phyloP scores from a whole-genome alignment of 352 stramenopile species.

The Phytopythium vexans region DNA sequence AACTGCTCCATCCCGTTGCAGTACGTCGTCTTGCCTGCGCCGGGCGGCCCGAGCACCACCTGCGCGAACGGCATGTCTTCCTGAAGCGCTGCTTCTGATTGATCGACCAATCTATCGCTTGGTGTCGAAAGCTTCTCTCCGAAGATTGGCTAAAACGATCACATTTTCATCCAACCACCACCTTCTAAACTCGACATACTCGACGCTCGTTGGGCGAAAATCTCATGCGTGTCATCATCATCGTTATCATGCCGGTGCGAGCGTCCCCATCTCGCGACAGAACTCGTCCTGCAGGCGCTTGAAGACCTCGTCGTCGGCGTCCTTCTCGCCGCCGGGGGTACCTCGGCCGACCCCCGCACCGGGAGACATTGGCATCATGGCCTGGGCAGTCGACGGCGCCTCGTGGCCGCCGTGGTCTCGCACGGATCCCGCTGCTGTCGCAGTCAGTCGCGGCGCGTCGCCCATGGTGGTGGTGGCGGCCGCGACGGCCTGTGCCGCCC shows the following conservation, averaged over 20 bases:
- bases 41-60: conserved; percentile 69
- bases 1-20: conserved; percentile 98
- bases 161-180: too few species aligned
- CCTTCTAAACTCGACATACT: not conserved
- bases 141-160: too few species aligned
- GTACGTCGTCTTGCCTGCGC: conserved; percentile 98
- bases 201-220: conserved; percentile 3
- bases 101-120: not conserved
- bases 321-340: conserved; percentile 11
- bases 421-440: not conserved
- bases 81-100: conserved; percentile 1
- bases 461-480: conserved; percentile 4
- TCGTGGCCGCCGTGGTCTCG: not conserved
- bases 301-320: conserved; percentile 65
- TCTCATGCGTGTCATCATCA: not conserved
- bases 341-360: not conserved
- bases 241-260: conserved; percentile 15
- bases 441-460: not conserved
- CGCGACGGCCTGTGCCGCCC: conserved; percentile 14
- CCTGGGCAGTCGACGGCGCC: not conserved
- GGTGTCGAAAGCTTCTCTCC: too few species aligned
- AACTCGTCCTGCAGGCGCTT: conserved; percentile 80
- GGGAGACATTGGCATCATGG: too few species aligned
- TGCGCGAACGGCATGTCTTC: conserved; percentile 68
- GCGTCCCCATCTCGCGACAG: conserved; percentile 52